Percentiles rank a stretch among this genome's conserved stretches.
These are phyloP conservation scores for Rhynchosporium graminicola DNA, from an alignment of 2,329 filamentous ascomycete species.

Conservation along the genomic window DNA sequence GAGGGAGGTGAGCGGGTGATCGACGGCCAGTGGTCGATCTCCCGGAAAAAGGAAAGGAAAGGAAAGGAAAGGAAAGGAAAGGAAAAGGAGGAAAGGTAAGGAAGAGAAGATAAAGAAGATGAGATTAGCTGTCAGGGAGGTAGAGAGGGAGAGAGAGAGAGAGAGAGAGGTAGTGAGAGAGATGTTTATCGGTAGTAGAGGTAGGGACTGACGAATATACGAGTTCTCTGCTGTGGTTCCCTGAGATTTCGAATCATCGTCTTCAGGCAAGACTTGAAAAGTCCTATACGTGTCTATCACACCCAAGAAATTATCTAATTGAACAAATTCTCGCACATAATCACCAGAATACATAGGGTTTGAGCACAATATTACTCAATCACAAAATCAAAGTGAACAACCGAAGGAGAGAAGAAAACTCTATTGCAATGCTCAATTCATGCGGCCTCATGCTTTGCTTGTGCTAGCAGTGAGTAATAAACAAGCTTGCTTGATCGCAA, in stretches of 20 bases:
- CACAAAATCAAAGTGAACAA: neutral
- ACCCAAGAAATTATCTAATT: neutral
- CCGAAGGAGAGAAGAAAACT: neutral
- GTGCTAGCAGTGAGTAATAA: slow-evolving; percentile 4
- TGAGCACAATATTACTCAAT: neutral
- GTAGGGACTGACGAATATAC: too few relatives aligned
- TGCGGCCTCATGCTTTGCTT: slow-evolving; percentile 1
- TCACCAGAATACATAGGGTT: neutral
- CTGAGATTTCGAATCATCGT: too few relatives aligned
- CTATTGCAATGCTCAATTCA: slow-evolving; percentile 4
- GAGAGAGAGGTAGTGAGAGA: too few relatives aligned
- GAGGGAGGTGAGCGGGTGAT: neutral
- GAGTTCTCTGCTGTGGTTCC: too few relatives aligned
- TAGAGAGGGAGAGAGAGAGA: too few relatives aligned
- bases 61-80: neutral
- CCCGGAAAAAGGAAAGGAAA: neutral
- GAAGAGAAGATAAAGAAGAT: neutral
- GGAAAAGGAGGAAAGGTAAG: neutral
- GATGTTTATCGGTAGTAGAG: too few relatives aligned
- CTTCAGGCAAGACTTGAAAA: too few relatives aligned
- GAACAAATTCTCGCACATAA: neutral
- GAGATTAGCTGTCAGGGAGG: too few relatives aligned
- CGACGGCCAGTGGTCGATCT: neutral
- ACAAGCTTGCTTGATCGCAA: neutral
- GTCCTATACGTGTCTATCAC: neutral